Conservation (phyloP, 139 green algal genomes). For the Chlamydomonas asymmetrica region DNA sequence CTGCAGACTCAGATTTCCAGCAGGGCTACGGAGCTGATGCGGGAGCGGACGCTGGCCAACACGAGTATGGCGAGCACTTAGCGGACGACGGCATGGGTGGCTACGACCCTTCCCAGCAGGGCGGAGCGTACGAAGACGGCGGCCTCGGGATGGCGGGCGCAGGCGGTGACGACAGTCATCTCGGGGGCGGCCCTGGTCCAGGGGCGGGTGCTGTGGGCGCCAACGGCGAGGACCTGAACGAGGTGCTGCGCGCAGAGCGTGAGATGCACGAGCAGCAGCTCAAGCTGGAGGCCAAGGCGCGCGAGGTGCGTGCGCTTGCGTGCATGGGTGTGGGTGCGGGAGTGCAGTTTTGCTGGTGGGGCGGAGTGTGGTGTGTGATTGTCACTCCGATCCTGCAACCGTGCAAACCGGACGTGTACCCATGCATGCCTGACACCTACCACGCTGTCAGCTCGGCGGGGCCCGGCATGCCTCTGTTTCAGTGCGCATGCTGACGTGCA, state of each 20-base stretch:
- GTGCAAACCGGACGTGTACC: no score
- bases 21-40: background rate
- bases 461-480: no score
- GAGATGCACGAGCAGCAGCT: constrained; percentile 45
- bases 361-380: no score
- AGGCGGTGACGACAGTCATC: no score
- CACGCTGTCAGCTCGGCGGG: no score
- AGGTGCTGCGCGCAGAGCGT: constrained; percentile 23
- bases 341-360: background rate
- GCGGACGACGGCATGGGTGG: no score
- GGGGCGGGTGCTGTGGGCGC: no score
- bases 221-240: constrained; percentile 11
- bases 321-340: background rate
- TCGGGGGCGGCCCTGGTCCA: no score
- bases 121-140: background rate
- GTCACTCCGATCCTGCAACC: no score
- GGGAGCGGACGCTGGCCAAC: background rate
- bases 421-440: no score
- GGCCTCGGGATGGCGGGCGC: background rate
- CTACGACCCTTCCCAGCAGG: background rate
- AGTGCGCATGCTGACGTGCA: no score
- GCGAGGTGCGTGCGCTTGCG: constrained; percentile 15
- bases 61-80: background rate
- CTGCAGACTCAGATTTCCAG: background rate
- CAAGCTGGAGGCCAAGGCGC: constrained; percentile 37